Base-by-base conservation (phyloP, 2,329 filamentous ascomycete genomes). In the Fonsecaea erecta region DNA sequence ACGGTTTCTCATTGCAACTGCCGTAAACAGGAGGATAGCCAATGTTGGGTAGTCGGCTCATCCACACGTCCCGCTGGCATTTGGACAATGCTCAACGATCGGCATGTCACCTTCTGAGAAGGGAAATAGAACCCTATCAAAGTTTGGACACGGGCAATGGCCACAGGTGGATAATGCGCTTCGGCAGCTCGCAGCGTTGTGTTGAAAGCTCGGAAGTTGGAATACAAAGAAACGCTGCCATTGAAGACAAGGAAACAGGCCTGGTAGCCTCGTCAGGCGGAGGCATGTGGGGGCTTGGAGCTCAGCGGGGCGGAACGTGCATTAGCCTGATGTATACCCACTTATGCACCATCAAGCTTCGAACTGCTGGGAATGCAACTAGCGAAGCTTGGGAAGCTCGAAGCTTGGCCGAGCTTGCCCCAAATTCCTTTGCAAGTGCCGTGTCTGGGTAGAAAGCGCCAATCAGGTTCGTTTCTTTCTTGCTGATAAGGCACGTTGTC, bases 41-140 rank as follows among this genome's bases (percentile, higher is more conserved):
- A 58, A 58, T 58, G 55, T 28, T 34, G 40, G 48, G 40, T 24
- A 21, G 30, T 6, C n/a, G n/a, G n/a, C 6, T 59, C 7, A 11
- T 59, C n/a, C 28, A 51, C 56, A 59, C 57, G 57, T 52, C 37
- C n/a, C 32, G 30, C 16, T 52, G 1, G 18, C 7, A 30, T 40
- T 37, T 5, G 21, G 2, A 11, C 26, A 21, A 24, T 14, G 46
- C 8, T 21, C 16, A 14, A 40, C 0, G 28, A 34, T n/a, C 46
- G 43, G 21, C 43, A 52, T 51, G 43, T 52, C 57, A 60, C 57
- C 57, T 60, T 60, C 57, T 52, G 57, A 52, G 46, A 35, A 60
- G 3, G 57, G 57, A 12, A 51, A 24, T 37, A 60, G 3, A 26
- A 12, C 9, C n/a, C 7, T 3, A 3, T 26, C 34, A 26, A 12